Evolutionary conservation across 78 protist genomes (phyloP).

Genomic region (Reticulomyxa filosa): DNA sequence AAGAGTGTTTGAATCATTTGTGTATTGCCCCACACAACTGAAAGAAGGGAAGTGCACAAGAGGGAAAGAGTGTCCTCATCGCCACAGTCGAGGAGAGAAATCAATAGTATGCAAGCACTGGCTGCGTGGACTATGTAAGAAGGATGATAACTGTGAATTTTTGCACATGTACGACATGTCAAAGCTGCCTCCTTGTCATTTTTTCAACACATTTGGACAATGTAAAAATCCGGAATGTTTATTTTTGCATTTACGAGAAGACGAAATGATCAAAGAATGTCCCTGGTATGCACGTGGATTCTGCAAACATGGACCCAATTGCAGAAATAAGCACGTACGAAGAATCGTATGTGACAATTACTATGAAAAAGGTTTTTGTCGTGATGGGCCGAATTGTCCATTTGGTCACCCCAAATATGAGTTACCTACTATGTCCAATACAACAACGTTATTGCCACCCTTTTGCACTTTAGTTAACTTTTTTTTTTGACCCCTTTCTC

Average conservation of each 20-base stretch:
- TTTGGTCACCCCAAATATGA: no score
- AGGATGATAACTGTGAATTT: constrained; percentile 69
- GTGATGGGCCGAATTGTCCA: not conserved
- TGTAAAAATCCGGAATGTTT: constrained; percentile 57
- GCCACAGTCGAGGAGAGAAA: not conserved
- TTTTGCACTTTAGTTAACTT: no score
- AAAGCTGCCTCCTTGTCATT: constrained; percentile 65
- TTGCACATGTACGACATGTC: constrained; percentile 56
- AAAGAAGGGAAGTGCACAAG: constrained; percentile 2
- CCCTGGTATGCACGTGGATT: constrained; percentile 73
- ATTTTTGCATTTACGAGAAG: constrained; percentile 54
- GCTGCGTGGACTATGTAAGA: constrained; percentile 70
- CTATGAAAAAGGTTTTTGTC: not conserved
- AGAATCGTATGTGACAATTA: not conserved
- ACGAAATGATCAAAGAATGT: constrained; percentile 50
- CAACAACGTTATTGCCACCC: no score
- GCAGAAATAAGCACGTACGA: not conserved
- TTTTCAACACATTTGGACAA: constrained; percentile 13
- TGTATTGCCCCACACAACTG: no score
- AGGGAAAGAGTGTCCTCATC: not conserved
- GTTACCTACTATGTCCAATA: no score
- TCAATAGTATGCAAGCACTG: constrained; percentile 69
- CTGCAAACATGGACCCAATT: constrained; percentile 43
- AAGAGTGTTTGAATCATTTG: no score
- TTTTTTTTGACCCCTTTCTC: no score